Conservation (phyloP, 441 rosid species). For the Bruguiera hainesii region DNA sequence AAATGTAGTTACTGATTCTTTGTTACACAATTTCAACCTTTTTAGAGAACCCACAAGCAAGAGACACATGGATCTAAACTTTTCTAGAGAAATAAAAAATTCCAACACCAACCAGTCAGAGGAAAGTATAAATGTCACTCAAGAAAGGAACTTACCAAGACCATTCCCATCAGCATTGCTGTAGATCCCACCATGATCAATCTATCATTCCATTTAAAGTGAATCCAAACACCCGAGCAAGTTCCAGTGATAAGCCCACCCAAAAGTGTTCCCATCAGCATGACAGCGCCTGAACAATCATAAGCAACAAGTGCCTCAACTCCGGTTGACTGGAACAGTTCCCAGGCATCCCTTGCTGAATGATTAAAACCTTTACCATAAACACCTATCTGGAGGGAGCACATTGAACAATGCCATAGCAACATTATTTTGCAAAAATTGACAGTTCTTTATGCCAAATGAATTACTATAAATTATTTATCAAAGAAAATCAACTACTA, state of each 20-base stretch:
- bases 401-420: constrained; percentile 5
- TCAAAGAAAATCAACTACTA: neutral
- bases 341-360: constrained; percentile 99
- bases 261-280: constrained; percentile 80
- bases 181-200: constrained; percentile 84
- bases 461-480: neutral
- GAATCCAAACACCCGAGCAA: constrained; percentile 77
- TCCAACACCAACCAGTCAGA: neutral
- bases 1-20: too few relatives aligned
- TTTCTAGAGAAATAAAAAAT: neutral
- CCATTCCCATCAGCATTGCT: constrained; percentile 97
- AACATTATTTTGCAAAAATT: constrained; percentile 7
- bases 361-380: constrained; percentile 91
- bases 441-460: neutral
- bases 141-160: constrained; percentile 55
- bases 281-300: constrained; percentile 93
- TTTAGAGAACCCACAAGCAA: neutral
- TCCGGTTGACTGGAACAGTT: constrained; percentile 91
- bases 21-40: neutral
- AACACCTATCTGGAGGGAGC: constrained; percentile 64
- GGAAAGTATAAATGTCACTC: constrained; percentile 6
- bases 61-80: too few relatives aligned
- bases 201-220: constrained; percentile 56
- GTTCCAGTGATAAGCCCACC: constrained; percentile 96
- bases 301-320: constrained; percentile 96